Evolutionary conservation across 768 basidiomycete genomes (phyloP).

Genomic region (Russula emetica): DNA sequence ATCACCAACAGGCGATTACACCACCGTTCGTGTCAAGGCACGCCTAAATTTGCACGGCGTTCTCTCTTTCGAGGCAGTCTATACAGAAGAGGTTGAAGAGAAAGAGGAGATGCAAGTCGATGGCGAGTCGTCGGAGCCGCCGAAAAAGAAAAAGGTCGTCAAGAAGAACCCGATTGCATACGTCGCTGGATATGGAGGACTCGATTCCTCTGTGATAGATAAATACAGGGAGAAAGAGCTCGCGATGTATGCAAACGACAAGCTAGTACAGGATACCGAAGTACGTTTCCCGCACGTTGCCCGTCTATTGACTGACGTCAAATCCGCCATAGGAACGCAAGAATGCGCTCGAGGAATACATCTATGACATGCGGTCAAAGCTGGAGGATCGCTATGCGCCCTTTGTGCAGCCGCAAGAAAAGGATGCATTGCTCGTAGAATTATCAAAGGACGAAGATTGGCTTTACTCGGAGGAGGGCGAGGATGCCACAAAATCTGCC

Average conservation of each 20-base stretch:
- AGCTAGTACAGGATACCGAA: slow-evolving; percentile 97
- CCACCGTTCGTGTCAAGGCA: slow-evolving; percentile 87
- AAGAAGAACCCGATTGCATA: slow-evolving; percentile 82
- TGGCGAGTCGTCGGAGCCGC: slow-evolving; percentile 43
- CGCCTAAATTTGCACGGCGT: slow-evolving; percentile 83
- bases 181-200: slow-evolving; percentile 55
- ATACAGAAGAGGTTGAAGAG: slow-evolving; percentile 80
- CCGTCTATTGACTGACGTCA: neutral
- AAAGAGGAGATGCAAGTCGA: slow-evolving; percentile 65
- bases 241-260: slow-evolving; percentile 85
- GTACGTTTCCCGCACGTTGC: slow-evolving; percentile 41
- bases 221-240: slow-evolving; percentile 74
- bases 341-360: slow-evolving; percentile 98
- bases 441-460: slow-evolving; percentile 87
- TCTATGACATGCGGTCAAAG: slow-evolving; percentile 92
- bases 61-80: slow-evolving; percentile 80
- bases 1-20: slow-evolving; percentile 63
- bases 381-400: slow-evolving; percentile 82
- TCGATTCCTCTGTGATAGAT: slow-evolving; percentile 65
- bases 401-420: slow-evolving; percentile 73
- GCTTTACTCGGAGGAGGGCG: slow-evolving; percentile 95
- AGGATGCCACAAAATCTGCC: slow-evolving; percentile 93
- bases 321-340: slow-evolving; percentile 73
- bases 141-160: slow-evolving; percentile 83
- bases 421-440: slow-evolving; percentile 63